phyloP scores from a whole-genome alignment of 2,329 filamentous ascomycete species.

The Penicillium sp. region DNA sequence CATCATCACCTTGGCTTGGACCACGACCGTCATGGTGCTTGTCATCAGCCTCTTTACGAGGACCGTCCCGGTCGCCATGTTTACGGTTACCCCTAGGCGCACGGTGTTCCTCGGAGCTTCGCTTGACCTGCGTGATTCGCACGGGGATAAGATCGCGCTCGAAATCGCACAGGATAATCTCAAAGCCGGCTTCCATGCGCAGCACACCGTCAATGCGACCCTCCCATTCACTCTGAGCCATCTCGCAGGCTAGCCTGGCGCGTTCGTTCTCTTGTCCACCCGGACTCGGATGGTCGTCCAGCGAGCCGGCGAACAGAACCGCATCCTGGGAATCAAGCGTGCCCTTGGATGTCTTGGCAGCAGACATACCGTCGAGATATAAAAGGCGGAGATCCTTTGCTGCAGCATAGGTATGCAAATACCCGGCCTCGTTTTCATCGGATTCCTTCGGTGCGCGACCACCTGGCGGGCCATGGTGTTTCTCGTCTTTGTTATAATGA shows the following conservation, averaged over 20 bases:
- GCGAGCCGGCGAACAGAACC: constrained; percentile 49
- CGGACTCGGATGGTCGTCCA: not conserved
- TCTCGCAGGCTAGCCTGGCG: constrained; percentile 55
- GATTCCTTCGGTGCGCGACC: not conserved
- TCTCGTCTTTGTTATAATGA: not conserved
- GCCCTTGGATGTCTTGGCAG: constrained; percentile 62
- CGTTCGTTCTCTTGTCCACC: constrained; percentile 47
- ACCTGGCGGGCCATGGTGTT: constrained; percentile 2
- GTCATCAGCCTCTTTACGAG: not conserved
- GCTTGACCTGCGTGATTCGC: constrained; percentile 29
- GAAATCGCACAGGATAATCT: constrained; percentile 68
- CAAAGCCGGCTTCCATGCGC: constrained; percentile 68
- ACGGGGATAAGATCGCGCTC: constrained; percentile 37
- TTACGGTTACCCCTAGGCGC: not conserved
- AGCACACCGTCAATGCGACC: constrained; percentile 60
- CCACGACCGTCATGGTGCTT: not conserved
- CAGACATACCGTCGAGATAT: constrained; percentile 69
- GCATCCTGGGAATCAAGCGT: constrained; percentile 67
- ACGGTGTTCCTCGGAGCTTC: not conserved
- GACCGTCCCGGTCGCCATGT: not conserved
- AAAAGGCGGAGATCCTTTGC: constrained; percentile 58
- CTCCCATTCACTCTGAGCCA: constrained; percentile 51
- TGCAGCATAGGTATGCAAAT: constrained; percentile 65
- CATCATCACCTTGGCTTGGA: not conserved
- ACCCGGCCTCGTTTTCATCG: constrained; percentile 42